phyloP scores from a whole-genome alignment of 2,329 filamentous ascomycete genomes.

The Tolypocladium cylindrosporum region DNA sequence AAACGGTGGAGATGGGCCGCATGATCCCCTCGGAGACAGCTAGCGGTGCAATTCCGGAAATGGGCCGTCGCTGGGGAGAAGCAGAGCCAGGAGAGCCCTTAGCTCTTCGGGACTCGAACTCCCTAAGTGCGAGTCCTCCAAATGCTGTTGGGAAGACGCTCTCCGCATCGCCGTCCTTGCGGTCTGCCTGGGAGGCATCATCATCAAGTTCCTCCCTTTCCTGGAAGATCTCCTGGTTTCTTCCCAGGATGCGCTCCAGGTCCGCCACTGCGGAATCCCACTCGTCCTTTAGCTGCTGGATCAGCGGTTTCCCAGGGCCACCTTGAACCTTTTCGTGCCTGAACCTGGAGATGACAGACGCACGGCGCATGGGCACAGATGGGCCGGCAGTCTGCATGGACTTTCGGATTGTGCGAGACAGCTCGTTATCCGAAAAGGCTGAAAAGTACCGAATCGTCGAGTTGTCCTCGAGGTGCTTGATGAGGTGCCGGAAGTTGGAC shows the following conservation, averaged over 20 bases:
- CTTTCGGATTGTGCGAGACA: conserved; percentile 23
- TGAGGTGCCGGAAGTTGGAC: conserved; percentile 37
- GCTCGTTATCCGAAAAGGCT: conserved; percentile 26
- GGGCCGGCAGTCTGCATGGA: conserved; percentile 19
- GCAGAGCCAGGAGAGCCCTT: conserved; percentile 9
- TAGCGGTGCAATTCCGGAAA: neutral
- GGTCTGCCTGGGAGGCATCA: conserved; percentile 8
- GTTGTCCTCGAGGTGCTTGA: conserved; percentile 32
- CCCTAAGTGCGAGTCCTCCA: conserved; percentile 24
- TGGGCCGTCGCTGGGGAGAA: neutral
- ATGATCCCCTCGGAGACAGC: neutral
- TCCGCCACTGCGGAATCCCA: conserved; percentile 26
- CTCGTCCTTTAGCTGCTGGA: conserved; percentile 26
- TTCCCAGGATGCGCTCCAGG: conserved; percentile 22
- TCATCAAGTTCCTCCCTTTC: conserved; percentile 6
- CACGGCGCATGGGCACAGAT: conserved; percentile 15
- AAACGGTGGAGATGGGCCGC: conserved; percentile 10
- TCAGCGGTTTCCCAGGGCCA: conserved; percentile 19
- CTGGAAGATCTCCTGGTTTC: conserved; percentile 21
- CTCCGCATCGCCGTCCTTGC: conserved; percentile 13
- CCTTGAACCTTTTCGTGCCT: conserved; percentile 19
- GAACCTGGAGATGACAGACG: conserved; percentile 24
- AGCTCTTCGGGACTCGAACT: conserved; percentile 16
- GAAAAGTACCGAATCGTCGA: conserved; percentile 33
- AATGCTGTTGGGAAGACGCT: conserved; percentile 20